Percentiles rank a stretch among this genome's conserved stretches.
Evolutionary conservation across 2,329 filamentous ascomycete species (phyloP).

Genomic region (Apiospora marii): DNA sequence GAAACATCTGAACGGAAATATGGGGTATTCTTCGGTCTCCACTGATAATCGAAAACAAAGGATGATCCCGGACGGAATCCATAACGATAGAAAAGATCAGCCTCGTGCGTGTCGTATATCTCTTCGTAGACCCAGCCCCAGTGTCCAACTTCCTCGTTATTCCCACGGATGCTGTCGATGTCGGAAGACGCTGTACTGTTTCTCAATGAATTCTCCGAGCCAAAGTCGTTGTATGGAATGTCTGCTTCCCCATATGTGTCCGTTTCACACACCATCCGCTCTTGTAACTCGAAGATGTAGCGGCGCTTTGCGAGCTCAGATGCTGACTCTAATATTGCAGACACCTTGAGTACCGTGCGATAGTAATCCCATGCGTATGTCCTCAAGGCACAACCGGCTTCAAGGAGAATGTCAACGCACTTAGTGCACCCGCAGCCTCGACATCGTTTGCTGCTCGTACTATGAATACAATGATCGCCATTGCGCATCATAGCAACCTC

Average conservation of each 20-base stretch:
- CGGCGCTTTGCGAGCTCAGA: slow-evolving; percentile 24
- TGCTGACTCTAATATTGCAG: neutral
- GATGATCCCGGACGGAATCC: slow-evolving; percentile 18
- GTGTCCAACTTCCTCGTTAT: neutral
- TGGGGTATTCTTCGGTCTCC: no score
- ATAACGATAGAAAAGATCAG: slow-evolving; percentile 18
- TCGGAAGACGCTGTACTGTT: neutral
- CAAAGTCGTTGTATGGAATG: no score
- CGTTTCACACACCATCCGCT: no score
- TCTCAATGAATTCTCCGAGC: neutral
- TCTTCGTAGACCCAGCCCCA: slow-evolving; percentile 12
- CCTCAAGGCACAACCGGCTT: slow-evolving; percentile 11
- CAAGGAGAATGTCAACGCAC: slow-evolving; percentile 22
- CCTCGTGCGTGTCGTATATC: neutral
- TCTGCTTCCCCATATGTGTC: neutral
- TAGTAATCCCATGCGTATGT: neutral
- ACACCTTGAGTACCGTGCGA: neutral
- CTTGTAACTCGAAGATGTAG: slow-evolving; percentile 14
- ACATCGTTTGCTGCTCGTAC: neutral
- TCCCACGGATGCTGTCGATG: neutral
- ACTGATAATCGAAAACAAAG: neutral
- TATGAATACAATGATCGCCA: neutral
- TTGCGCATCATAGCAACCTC: slow-evolving; percentile 22
- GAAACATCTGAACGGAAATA: no score
- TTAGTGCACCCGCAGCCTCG: slow-evolving; percentile 13